Conservation (phyloP, 805 yeast species). For the Phaffomyces antillensis region DNA sequence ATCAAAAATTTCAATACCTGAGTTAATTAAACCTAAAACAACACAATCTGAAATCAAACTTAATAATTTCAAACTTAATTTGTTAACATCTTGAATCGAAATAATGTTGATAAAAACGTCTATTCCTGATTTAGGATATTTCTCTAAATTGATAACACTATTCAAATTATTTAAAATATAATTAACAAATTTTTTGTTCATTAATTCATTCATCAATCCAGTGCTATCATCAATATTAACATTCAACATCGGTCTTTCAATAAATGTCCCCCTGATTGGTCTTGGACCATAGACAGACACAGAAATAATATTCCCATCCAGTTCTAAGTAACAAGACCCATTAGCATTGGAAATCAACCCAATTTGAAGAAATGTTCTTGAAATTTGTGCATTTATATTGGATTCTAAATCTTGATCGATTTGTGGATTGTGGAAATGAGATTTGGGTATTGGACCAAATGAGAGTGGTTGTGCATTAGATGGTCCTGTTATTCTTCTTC, state of each 20-base stretch:
- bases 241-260: conserved; percentile 56
- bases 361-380: conserved; percentile 46
- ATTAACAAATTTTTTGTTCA: conserved; percentile 40
- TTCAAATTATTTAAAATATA: conserved; percentile 32
- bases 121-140: conserved; percentile 87
- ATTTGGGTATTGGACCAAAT: conserved; percentile 26
- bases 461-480: conserved; percentile 49
- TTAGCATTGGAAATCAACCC: conserved; percentile 64
- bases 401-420: conserved; percentile 12
- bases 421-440: conserved; percentile 5
- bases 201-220: conserved; percentile 19
- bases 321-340: conserved; percentile 80
- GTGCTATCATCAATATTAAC: conserved; percentile 38
- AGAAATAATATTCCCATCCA: conserved; percentile 37
- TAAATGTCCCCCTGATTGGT: conserved; percentile 71
- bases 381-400: conserved; percentile 25
- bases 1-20: conserved; percentile 76
- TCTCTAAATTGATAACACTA: conserved; percentile 39
- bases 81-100: conserved; percentile 30
- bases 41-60: conserved; percentile 37
- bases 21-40: conserved; percentile 72
- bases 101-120: conserved; percentile 69
- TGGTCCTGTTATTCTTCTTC: conserved; percentile 87
- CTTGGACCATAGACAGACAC: conserved; percentile 84
- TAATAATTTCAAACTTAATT: conserved; percentile 24